A percentile compares a stretch with the other conserved stretches of the same genome.
Evolutionary conservation across 2,329 filamentous ascomycete species (phyloP).

Genomic region (Penicillium sp.): DNA sequence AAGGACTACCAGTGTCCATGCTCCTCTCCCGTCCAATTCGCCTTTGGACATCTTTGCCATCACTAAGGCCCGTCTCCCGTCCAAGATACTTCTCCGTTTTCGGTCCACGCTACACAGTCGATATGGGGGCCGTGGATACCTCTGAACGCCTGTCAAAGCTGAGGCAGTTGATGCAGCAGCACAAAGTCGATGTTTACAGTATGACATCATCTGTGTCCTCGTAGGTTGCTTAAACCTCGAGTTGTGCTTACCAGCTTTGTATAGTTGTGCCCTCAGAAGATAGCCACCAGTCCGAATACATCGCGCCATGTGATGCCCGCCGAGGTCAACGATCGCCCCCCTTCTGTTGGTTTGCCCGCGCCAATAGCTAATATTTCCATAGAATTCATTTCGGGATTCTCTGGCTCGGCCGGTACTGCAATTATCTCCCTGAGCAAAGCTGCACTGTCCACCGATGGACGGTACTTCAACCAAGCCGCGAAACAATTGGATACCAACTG

Average conservation of each 20-base stretch:
- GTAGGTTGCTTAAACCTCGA: constrained; percentile 3
- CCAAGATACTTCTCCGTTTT: constrained; percentile 42
- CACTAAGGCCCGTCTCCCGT: constrained; percentile 27
- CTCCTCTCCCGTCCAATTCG: constrained; percentile 36
- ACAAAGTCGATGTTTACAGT: constrained; percentile 91
- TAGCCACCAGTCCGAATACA: constrained; percentile 96
- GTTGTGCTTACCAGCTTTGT: constrained; percentile 35
- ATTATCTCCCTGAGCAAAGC: constrained; percentile 84
- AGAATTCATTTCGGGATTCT: constrained; percentile 90
- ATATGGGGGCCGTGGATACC: constrained; percentile 80
- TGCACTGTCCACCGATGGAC: constrained; percentile 87
- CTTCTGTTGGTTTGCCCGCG: constrained; percentile 9
- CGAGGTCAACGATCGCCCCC: constrained; percentile 55
- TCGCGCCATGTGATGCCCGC: constrained; percentile 89
- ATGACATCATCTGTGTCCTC: constrained; percentile 33
- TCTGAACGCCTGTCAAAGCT: constrained; percentile 72
- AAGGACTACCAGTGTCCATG: constrained; percentile 24
- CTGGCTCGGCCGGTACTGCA: constrained; percentile 89
- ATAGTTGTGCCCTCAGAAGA: constrained; percentile 95
- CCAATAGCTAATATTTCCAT: constrained; percentile 16
- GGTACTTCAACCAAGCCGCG: constrained; percentile 95
- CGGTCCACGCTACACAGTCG: constrained; percentile 40
- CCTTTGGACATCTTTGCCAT: constrained; percentile 34
- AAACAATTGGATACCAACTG: constrained; percentile 91
- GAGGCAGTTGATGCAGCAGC: constrained; percentile 80